Percentiles rank a stretch among this genome's conserved stretches.
These are phyloP conservation scores for Dittrichia graveolens DNA, from an alignment of 129 eudicot species.

Conservation along the genomic window DNA sequence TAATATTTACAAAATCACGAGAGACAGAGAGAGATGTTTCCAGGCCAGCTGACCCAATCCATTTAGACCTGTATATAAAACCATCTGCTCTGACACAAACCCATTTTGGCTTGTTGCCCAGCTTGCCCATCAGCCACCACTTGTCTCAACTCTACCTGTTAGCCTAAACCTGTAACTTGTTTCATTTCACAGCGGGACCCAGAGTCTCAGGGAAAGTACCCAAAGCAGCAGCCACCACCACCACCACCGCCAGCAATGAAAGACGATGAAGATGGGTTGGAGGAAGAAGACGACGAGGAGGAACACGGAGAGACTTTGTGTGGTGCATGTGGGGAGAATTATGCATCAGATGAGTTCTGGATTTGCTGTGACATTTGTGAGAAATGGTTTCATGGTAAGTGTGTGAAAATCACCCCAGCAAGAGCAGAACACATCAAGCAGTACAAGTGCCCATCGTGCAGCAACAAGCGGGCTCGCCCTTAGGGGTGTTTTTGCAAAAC, in stretches of 20 bases:
- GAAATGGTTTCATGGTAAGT: slow-evolving; percentile 88
- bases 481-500: slow-evolving; percentile 9
- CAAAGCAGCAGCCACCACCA: slow-evolving; percentile 46
- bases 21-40: not conserved
- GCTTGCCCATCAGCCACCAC: not conserved
- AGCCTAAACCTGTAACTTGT: not conserved
- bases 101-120: not conserved
- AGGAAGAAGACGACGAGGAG: slow-evolving; percentile 62
- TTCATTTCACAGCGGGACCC: slow-evolving; percentile 31
- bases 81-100: not conserved
- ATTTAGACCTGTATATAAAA: not conserved
- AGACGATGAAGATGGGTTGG: slow-evolving; percentile 56
- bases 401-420: slow-evolving; percentile 88
- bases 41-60: slow-evolving; percentile 3
- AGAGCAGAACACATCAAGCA: slow-evolving; percentile 86
- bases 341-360: slow-evolving; percentile 83
- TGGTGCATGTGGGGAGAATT: slow-evolving; percentile 73
- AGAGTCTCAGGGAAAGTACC: slow-evolving; percentile 45
- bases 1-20: too few relatives aligned
- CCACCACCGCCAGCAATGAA: slow-evolving; percentile 31
- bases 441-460: slow-evolving; percentile 77
- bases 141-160: not conserved
- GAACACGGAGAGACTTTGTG: slow-evolving; percentile 77
- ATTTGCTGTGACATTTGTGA: slow-evolving; percentile 83
- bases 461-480: slow-evolving; percentile 67